Conservation (phyloP, 2,329 filamentous ascomycete species). For the Berkeleyomyces basicola region DNA sequence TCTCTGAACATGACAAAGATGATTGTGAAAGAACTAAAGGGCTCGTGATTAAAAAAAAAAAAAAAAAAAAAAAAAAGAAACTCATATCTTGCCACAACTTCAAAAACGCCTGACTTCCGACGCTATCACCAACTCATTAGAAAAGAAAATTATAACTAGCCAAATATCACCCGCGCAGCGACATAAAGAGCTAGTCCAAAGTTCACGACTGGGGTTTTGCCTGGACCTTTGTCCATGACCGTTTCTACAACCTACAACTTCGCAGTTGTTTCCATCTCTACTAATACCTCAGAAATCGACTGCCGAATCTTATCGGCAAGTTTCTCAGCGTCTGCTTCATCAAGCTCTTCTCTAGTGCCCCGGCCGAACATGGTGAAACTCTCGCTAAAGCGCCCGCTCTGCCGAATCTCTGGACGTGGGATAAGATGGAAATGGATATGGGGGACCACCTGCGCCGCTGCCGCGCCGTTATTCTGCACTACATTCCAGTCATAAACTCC, state of each 20-base stretch:
- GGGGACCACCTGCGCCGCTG: slow-evolving; percentile 80
- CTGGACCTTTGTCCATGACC: no score
- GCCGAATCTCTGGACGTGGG: slow-evolving; percentile 54
- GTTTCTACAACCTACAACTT: not conserved
- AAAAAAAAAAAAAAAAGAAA: no score
- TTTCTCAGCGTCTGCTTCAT: slow-evolving; percentile 52
- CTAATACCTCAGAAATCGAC: slow-evolving; percentile 31
- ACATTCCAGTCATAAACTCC: slow-evolving; percentile 82
- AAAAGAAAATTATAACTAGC: slow-evolving; percentile 9
- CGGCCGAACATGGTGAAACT: slow-evolving; percentile 74
- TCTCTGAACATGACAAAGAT: no score
- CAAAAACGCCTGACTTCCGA: no score
- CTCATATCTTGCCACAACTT: no score
- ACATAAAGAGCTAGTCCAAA: no score
- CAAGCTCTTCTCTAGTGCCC: slow-evolving; percentile 54
- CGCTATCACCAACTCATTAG: no score
- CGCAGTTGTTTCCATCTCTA: slow-evolving; percentile 23
- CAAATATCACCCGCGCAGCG: not conserved
- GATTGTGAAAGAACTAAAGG: no score
- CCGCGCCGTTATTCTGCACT: slow-evolving; percentile 84
- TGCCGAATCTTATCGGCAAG: slow-evolving; percentile 40
- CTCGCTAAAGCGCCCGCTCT: slow-evolving; percentile 35
- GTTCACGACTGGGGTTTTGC: no score
- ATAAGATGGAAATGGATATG: slow-evolving; percentile 95
- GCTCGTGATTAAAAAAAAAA: no score